Conservation (phyloP, 306 rosid genomes). For the Castanea crenata region DNA sequence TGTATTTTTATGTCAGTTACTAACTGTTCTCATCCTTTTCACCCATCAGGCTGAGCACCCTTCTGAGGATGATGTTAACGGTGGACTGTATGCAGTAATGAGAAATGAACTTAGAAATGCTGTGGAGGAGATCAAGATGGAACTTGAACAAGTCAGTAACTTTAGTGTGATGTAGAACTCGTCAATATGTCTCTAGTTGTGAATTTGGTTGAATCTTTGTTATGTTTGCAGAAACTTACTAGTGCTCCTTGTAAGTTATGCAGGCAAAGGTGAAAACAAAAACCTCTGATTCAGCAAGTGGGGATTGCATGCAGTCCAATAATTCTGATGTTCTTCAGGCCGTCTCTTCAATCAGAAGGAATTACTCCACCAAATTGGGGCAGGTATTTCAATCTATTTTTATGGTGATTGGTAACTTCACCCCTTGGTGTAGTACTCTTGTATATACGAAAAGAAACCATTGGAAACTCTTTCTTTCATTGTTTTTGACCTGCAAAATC, state of each 20-base stretch:
- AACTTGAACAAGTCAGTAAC: constrained; percentile 61
- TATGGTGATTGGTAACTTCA: not conserved
- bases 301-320: constrained; percentile 38
- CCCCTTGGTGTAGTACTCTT: not conserved
- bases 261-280: constrained; percentile 63
- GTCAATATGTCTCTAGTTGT: constrained; percentile 13
- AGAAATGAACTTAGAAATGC: constrained; percentile 65
- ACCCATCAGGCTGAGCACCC: constrained; percentile 54
- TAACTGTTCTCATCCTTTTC: constrained; percentile 17
- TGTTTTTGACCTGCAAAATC: not conserved
- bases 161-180: constrained; percentile 19
- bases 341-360: constrained; percentile 57
- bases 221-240: constrained; percentile 9
- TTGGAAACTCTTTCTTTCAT: not conserved
- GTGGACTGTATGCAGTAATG: constrained; percentile 54
- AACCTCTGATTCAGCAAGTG: constrained; percentile 37
- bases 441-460: not conserved
- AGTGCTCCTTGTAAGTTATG: constrained; percentile 20
- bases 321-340: constrained; percentile 49
- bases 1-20: constrained; percentile 12
- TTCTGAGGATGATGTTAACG: constrained; percentile 35
- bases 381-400: constrained; percentile 47
- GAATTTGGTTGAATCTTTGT: constrained; percentile 1
- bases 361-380: constrained; percentile 69
- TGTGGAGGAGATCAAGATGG: constrained; percentile 51